Base-by-base conservation (phyloP, 768 basidiomycete species). In the Paxillus involutus region DNA sequence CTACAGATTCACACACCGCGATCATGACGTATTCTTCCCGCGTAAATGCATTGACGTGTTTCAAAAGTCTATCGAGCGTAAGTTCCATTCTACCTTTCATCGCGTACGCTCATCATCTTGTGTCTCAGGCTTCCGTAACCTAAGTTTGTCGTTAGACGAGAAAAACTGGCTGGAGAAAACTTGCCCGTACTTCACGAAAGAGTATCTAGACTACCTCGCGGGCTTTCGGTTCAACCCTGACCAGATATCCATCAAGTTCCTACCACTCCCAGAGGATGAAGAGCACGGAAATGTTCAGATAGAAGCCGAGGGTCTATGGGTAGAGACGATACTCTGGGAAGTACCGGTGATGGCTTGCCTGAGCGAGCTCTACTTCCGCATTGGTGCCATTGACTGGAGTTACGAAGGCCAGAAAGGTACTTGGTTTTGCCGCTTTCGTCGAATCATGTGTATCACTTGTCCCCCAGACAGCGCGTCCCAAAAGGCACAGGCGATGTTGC, bases 331-430 rank as follows among this genome's bases (percentile, higher is more conserved):
- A 53, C 74, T 97, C 26, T 99, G 96, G 86, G 97, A 98, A 73
- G 94, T 98, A 1, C 95, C 94, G 1, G 74, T 98, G 47, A 94
- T 98, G 93, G 86, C 94, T 13, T 85, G 85, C 58, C 75, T 99
- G 47, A 93, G 91, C 63, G 94, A 99, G 68, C 83, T 85, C 17
- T 96, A 92, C 73, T 99, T 96, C 73, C 77, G 72, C 17, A 78
- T 79, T 16, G 86, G 83, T 36, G 80, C 81, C 60, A 88, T 77
- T 2, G 87, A 95, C 62, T 99, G 96, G 96, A 81, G 71, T 51
- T 85, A 94, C 57, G 83, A 87, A n/a, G 84, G 85, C 5, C 92
- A 94, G 71, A 76, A 82, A 71, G 87, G 94, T 13, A 17, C 39
- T 10, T n/a, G 32, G 35, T 33, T 17, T 24, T 6, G 24, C 11